Conservation (phyloP, 2,329 filamentous ascomycete genomes). For the Hymenoscyphus fructigenus region DNA sequence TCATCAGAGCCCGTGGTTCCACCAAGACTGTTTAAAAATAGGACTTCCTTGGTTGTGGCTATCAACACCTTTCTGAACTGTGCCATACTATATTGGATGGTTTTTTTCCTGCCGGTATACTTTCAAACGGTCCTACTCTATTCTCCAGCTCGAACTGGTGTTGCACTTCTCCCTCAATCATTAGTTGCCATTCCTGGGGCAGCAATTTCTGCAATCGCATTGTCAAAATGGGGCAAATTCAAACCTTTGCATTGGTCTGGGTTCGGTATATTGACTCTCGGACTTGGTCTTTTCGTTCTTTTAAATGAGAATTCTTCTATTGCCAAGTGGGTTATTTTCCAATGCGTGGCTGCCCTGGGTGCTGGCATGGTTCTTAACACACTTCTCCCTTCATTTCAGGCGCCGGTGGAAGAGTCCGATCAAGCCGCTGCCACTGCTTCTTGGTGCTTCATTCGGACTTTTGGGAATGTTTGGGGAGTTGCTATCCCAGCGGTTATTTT, state of each 20-base stretch:
- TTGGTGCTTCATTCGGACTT: background rate
- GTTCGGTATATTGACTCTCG: slow-evolving; percentile 27
- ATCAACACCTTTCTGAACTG: slow-evolving; percentile 22
- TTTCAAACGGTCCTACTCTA: slow-evolving; percentile 5
- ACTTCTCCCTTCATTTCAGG: background rate
- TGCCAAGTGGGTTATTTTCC: slow-evolving; percentile 43
- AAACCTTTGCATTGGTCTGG: slow-evolving; percentile 33
- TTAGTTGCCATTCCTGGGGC: slow-evolving; percentile 34
- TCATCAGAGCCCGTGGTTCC: background rate
- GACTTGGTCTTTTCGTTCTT: slow-evolving; percentile 25
- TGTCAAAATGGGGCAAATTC: slow-evolving; percentile 29
- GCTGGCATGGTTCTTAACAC: slow-evolving; percentile 42
- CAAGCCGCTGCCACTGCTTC: background rate
- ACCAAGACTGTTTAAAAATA: background rate
- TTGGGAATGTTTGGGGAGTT: background rate
- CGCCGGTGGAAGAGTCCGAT: background rate
- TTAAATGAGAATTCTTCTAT: slow-evolving; percentile 40
- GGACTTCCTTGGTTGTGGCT: slow-evolving; percentile 37
- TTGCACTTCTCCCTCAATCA: background rate
- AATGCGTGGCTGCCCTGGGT: slow-evolving; percentile 43
- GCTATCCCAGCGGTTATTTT: background rate
- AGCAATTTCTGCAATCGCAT: slow-evolving; percentile 3
- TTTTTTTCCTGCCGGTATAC: slow-evolving; percentile 10
- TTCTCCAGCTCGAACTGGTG: background rate
- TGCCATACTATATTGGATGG: background rate